Evolutionary conservation across 148 eudicot species (phyloP).

Genomic region (Rhododendron ovatum): DNA sequence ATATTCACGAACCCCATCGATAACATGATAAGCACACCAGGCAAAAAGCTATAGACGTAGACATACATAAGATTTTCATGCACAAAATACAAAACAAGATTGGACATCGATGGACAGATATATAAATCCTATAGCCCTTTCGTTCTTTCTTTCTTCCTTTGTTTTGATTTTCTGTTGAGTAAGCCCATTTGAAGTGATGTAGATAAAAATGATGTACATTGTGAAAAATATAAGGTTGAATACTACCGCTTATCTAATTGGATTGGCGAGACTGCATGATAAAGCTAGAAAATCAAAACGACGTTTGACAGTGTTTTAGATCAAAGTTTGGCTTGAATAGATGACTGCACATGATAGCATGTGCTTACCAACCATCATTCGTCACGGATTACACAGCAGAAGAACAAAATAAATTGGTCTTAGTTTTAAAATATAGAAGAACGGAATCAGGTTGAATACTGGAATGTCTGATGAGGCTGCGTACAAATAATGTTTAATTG

Average conservation of each 20-base stretch:
- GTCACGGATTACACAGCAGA: neutral
- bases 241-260: neutral
- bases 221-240: neutral
- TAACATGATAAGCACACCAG: neutral
- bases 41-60: neutral
- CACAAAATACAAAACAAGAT: neutral
- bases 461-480: neutral
- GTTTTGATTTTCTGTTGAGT: neutral
- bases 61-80: neutral
- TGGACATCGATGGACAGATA: neutral
- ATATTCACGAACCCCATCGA: neutral
- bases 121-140: neutral
- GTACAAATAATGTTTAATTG: neutral
- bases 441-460: neutral
- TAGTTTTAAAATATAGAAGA: neutral
- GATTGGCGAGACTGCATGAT: conserved; percentile 11
- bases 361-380: neutral
- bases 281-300: conserved; percentile 5
- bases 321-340: conserved; percentile 6
- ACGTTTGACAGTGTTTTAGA: neutral
- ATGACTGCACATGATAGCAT: neutral
- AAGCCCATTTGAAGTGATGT: neutral
- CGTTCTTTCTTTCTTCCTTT: neutral
- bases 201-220: neutral
- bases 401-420: neutral